Evolutionary conservation across 2,329 filamentous ascomycete species (phyloP).

Genomic region (Hypoxylon sp.): DNA sequence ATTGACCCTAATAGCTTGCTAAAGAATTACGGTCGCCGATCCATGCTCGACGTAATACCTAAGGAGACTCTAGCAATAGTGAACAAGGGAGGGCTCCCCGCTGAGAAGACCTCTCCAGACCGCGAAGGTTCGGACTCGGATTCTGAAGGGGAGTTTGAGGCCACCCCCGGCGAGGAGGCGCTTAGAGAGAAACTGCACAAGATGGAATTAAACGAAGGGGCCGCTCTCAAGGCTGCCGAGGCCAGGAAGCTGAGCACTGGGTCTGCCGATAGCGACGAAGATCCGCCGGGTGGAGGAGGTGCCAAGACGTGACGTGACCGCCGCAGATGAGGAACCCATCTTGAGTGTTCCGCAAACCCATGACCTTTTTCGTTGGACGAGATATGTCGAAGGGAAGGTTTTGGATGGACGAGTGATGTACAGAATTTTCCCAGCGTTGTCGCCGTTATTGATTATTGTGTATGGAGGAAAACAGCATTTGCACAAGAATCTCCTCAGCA

Average conservation of each 20-base stretch:
- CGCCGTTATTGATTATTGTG: slow-evolving; percentile 18
- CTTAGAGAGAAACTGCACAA: slow-evolving; percentile 58
- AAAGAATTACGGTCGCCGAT: slow-evolving; percentile 45
- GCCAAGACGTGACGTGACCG: slow-evolving; percentile 52
- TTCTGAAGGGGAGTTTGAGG: slow-evolving; percentile 62
- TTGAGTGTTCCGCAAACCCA: slow-evolving; percentile 18
- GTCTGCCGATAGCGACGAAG: slow-evolving; percentile 57
- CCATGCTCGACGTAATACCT: slow-evolving; percentile 35
- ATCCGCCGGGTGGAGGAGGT: slow-evolving; percentile 54
- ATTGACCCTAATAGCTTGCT: slow-evolving; percentile 57
- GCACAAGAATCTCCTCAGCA: slow-evolving; percentile 8
- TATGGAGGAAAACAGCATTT: slow-evolving; percentile 21
- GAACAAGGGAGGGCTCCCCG: slow-evolving; percentile 57
- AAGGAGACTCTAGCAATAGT: slow-evolving; percentile 48
- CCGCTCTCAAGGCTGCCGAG: slow-evolving; percentile 51
- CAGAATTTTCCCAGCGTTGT: slow-evolving; percentile 25
- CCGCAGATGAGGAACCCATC: slow-evolving; percentile 36
- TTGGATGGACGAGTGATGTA: slow-evolving; percentile 24
- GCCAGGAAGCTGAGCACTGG: slow-evolving; percentile 52
- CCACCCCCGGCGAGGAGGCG: slow-evolving; percentile 58
- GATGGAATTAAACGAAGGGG: slow-evolving; percentile 55
- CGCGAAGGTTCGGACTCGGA: slow-evolving; percentile 56
- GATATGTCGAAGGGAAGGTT: slow-evolving; percentile 10
- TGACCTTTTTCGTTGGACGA: slow-evolving; percentile 4
- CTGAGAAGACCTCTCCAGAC: slow-evolving; percentile 59